Base-by-base conservation (phyloP, 805 yeast genomes). In the Myxozyma vanderwaltii region DNA sequence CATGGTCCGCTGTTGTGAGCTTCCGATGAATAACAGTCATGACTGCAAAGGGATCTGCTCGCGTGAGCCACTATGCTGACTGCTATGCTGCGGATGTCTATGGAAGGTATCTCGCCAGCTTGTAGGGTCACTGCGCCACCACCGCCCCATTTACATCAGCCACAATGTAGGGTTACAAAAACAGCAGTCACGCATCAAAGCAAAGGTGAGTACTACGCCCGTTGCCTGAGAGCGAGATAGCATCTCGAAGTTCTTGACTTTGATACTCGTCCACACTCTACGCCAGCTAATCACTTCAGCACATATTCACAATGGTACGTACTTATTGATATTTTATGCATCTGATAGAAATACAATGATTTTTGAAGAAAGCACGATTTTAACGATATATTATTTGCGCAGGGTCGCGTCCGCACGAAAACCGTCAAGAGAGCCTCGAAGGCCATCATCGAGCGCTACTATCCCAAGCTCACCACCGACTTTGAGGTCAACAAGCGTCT, bases 391-490 rank as follows among this genome's bases (percentile, higher is more conserved):
- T n/a, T n/a, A n/a, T 8, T 8, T 38, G 21, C 26, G 23, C 75
- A 90, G 99, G 99, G 99, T 87, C 94, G 98, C 82, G 99, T 95
- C 86, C 91, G 99, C 88, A 94, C 99, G 75, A 95, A 94, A 87
- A 94, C 99, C 82, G 98, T 94, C 82, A 94, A 94, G 90, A 89
- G 98, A 85, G 98, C 99, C 82, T 88, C 99, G 77, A 95, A 95
- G 88, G 96, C 91, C 79, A 85, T 95, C 82, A 94, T 94, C 79
- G 99, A 94, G 86, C 89, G 96, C 79, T 92, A 91, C 88, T 94
- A 94, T 86, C 99, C 99, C 81, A 94, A 95, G 85, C 90, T 94
- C 82, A 92, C 98, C 75, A 82, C 89, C 83, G 99, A 94, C 82
- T 94, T 94, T 81, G 97, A 94, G 86, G 90, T 95, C 88, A 94